A percentile compares a stretch with the other conserved stretches of the same genome.
phyloP scores from a whole-genome alignment of 352 stramenopile genomes.

The Pythium graminicola region DNA sequence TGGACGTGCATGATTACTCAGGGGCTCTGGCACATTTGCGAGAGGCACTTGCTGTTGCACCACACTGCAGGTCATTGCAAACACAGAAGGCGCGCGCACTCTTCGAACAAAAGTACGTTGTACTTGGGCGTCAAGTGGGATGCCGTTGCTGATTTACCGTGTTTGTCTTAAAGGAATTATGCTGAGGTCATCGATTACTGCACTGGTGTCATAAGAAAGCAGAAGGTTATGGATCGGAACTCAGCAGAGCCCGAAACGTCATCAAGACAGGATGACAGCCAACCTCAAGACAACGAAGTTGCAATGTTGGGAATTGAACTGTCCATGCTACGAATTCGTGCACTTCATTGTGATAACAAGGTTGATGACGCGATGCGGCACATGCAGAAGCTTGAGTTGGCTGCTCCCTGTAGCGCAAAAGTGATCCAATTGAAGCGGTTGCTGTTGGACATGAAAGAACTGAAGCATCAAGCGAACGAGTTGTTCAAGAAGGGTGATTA shows the following conservation, averaged over 20 bases:
- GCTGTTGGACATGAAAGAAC: conserved; percentile 57
- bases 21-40: conserved; percentile 42
- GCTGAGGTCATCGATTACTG: conserved; percentile 45
- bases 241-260: not conserved
- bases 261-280: not conserved
- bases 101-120: conserved; percentile 58
- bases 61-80: conserved; percentile 46
- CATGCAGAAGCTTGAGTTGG: conserved; percentile 49
- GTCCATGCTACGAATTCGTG: conserved; percentile 25
- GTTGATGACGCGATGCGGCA: conserved; percentile 47
- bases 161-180: conserved; percentile 36
- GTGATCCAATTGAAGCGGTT: conserved; percentile 65
- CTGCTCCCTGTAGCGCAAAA: conserved; percentile 61
- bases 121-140: not conserved
- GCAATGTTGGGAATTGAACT: conserved; percentile 57
- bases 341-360: conserved; percentile 75
- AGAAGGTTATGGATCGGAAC: conserved; percentile 23
- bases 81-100: conserved; percentile 57
- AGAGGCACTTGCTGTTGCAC: conserved; percentile 45
- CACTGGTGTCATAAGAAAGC: conserved; percentile 43
- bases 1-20: conserved; percentile 39
- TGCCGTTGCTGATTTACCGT: not conserved
- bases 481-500: conserved; percentile 57
- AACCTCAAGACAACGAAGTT: conserved; percentile 33
- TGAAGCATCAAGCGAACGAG: conserved; percentile 64